Evolutionary conservation across 2,329 filamentous ascomycete species (phyloP).

Genomic region (Mycosphaerelloides madeirae): DNA sequence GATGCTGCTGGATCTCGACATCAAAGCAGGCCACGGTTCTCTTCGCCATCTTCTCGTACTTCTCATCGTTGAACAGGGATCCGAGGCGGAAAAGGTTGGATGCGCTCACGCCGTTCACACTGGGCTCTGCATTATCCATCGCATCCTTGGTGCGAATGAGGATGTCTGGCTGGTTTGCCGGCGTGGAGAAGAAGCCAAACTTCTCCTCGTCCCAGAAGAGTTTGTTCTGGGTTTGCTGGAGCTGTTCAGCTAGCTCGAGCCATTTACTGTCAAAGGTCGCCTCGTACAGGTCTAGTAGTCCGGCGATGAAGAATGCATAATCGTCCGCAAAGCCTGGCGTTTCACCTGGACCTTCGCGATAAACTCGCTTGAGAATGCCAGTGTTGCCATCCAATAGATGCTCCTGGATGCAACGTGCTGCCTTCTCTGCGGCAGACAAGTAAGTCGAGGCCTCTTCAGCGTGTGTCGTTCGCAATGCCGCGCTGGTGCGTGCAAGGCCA

Average conservation of each 20-base stretch:
- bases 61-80: conserved; percentile 60
- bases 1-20: conserved; percentile 85
- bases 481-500: conserved; percentile 70
- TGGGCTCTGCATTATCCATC: conserved; percentile 88
- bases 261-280: conserved; percentile 71
- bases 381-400: conserved; percentile 65
- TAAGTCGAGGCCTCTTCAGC: conserved; percentile 47
- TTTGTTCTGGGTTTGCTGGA: conserved; percentile 71
- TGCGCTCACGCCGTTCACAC: conserved; percentile 81
- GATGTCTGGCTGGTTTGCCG: conserved; percentile 58
- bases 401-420: conserved; percentile 66
- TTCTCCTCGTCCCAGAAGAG: conserved; percentile 68
- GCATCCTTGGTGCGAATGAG: conserved; percentile 89
- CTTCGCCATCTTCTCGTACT: conserved; percentile 61
- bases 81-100: conserved; percentile 80
- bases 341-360: conserved; percentile 61
- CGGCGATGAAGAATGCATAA: conserved; percentile 83
- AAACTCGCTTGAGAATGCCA: conserved; percentile 67
- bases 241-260: conserved; percentile 72
- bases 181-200: conserved; percentile 68
- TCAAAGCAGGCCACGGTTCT: conserved; percentile 82
- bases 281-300: conserved; percentile 78
- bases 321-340: conserved; percentile 83
- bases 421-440: conserved; percentile 60
- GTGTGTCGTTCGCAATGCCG: conserved; percentile 60